phyloP scores from a whole-genome alignment of 2,329 filamentous ascomycete genomes.

The Dothidotthia symphoricarpi region DNA sequence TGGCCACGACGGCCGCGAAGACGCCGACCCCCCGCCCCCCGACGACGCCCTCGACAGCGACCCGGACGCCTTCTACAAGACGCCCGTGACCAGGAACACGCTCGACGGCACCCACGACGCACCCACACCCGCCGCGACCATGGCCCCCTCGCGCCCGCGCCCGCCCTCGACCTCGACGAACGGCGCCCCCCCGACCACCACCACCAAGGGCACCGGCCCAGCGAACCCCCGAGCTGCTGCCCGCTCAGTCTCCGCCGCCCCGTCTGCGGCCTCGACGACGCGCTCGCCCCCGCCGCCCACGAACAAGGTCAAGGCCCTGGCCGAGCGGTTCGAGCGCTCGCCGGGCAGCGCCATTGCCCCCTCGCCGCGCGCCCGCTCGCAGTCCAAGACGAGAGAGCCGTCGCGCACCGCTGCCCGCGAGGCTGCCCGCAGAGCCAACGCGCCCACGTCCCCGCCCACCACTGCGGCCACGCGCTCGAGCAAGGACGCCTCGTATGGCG shows the following conservation, averaged over 20 bases:
- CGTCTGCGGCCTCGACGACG: constrained; percentile 23
- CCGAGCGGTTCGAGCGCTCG: constrained; percentile 39
- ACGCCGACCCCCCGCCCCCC: too few relatives aligned
- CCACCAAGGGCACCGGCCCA: too few relatives aligned
- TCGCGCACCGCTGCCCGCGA: constrained; percentile 14
- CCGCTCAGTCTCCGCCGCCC: constrained; percentile 33
- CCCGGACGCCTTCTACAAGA: constrained; percentile 36
- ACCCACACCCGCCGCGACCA: constrained; percentile 14
- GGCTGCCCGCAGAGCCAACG: constrained; percentile 11
- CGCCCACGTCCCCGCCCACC: constrained; percentile 25
- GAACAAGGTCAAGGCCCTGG: constrained; percentile 39
- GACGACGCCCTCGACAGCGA: constrained; percentile 3
- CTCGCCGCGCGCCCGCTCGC: constrained; percentile 21
- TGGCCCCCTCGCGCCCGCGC: constrained; percentile 27
- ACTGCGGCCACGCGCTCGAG: constrained; percentile 26
- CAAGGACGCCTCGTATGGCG: constrained; percentile 34
- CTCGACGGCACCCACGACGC: constrained; percentile 9
- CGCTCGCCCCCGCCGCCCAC: constrained; percentile 23
- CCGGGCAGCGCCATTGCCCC: constrained; percentile 23
- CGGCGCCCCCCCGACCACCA: constrained; percentile 27
- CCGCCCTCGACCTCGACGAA: constrained; percentile 25
- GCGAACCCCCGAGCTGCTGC: constrained; percentile 23
- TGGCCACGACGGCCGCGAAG: constrained; percentile 12
- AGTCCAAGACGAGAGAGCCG: constrained; percentile 13
- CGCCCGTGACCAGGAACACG: too few relatives aligned